Base-by-base conservation (phyloP, 805 yeast species). In the Wickerhamiella nectarea region DNA sequence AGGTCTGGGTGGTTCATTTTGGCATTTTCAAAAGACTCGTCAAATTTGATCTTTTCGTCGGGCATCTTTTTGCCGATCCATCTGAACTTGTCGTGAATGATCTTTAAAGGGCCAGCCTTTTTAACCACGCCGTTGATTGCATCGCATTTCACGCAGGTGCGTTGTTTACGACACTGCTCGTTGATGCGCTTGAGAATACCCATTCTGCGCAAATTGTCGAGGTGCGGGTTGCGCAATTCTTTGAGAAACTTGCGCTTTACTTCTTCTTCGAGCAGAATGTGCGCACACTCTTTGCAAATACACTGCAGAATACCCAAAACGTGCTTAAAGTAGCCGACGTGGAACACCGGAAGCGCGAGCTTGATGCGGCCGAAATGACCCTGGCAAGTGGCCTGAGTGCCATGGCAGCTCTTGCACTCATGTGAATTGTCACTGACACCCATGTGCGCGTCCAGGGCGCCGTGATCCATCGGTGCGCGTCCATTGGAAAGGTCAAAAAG, bases 351-450 rank as follows among this genome's bases (percentile, higher is more conserved):
- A 36, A 91, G 67, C 0, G 97, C 95, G 42, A 91, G 70, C 55
- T 84, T 75, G 50, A 91, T 75, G 57, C 93, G 95, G 34, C 99
- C 99, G 61, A 91, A 91, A 65, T 91, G 99, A 46, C 99, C 99
- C 64, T 89, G 96, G 61, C 99, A 91, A 1, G 94, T 74, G 0
- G 95, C 94, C 50, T 91, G 66, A 52, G 77, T 76, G 2, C 97
- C 97, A 54, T 76, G 84, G 64, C 99, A 91, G 0, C 97, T 93
- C 11, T 74, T 61, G 68, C 99, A 91, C 58, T 81, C 93, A 12
- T 76, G 67, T n/a, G 79, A 63, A 52, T 84, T 86, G 43, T 91
- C 76, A 5, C 95, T 83, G 3, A 84, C 84, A 59, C 99, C 99
- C 98, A 93, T 86, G 43, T 74, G 70, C 18, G 85, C 72, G 61